Evolutionary conservation across 2,329 filamentous ascomycete species (phyloP), one percentile per base, ranked within the genome.

Genomic region (Penicillium capsulatum): DNA sequence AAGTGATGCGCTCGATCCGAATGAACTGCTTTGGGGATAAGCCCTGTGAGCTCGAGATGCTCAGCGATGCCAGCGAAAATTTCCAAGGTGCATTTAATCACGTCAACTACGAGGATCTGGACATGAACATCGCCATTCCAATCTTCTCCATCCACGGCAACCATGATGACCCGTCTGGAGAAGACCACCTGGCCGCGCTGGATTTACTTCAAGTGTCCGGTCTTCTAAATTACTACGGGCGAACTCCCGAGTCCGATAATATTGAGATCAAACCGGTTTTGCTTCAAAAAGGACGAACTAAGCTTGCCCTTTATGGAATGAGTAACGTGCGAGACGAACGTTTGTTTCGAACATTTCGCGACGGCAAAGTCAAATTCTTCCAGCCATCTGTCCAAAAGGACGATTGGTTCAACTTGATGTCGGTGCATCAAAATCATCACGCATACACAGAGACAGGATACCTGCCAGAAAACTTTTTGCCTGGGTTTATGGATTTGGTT

Each of bases 91-190:
- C 88, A 0, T 94, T 96, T 60, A 83, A 88, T 34, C 86, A 96
- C 63, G 91, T 95, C 66, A 98, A 98, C 66, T 98, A 98, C 66
- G 89, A 97, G 65, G 92, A 98, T 57, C 81, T 87, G 16, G 88
- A 98, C 55, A 96, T 98, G 65, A 98, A 98, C 57, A 81, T 98
- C 45, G 87, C 90, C 1, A 96, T 97, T 40, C 92, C 92, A 0
- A 89, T 98, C 17, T 98, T 98, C 61, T 95, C 91, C 1, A 98
- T 98, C 28, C 94, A 98, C 57, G 92, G 92, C 31, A 98, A 98
- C 58, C 92, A 98, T 61, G 92, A 98, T 59, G 92, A 98, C 60
- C 92, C 92, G 0, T 94, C 90, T n/a, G 92, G 92, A 7, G 90
- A 96, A 57, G 92, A 90, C 8, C 87, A 94, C 61, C 83, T 84